phyloP scores from a whole-genome alignment of 148 eudicot species.

The Heliosperma pusillum region DNA sequence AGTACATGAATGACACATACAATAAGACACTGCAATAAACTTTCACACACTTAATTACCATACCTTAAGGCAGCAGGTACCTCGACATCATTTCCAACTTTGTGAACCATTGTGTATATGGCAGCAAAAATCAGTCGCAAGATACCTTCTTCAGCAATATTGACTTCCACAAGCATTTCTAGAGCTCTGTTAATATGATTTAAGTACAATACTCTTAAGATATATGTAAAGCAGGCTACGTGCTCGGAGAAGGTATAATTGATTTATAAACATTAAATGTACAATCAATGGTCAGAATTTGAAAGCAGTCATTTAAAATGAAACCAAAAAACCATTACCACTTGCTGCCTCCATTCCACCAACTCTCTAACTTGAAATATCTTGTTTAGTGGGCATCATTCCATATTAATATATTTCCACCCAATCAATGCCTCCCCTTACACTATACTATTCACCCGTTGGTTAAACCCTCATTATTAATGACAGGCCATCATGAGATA shows the following conservation, averaged over 20 bases:
- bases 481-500: neutral
- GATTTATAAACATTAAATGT: neutral
- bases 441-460: neutral
- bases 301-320: neutral
- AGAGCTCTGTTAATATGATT: slow-evolving; percentile 57
- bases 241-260: neutral
- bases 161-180: slow-evolving; percentile 65
- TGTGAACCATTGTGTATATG: slow-evolving; percentile 57
- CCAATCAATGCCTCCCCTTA: neutral
- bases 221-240: neutral
- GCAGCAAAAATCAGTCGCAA: slow-evolving; percentile 74
- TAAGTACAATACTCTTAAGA: slow-evolving; percentile 4
- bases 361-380: neutral
- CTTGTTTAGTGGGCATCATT: neutral
- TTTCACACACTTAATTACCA: neutral
- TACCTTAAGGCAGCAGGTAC: slow-evolving; percentile 84
- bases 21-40: slow-evolving; percentile 12
- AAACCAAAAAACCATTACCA: neutral
- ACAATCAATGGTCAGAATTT: slow-evolving; percentile 1
- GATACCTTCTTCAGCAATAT: slow-evolving; percentile 89
- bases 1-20: neutral
- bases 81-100: slow-evolving; percentile 61
- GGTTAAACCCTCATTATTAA: neutral
- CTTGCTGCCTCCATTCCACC: neutral
- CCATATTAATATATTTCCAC: neutral